Evolutionary conservation across 352 stramenopile genomes (phyloP), one percentile per base, ranked within the genome.

Genomic region (Phytopythium cucurbitacearum): DNA sequence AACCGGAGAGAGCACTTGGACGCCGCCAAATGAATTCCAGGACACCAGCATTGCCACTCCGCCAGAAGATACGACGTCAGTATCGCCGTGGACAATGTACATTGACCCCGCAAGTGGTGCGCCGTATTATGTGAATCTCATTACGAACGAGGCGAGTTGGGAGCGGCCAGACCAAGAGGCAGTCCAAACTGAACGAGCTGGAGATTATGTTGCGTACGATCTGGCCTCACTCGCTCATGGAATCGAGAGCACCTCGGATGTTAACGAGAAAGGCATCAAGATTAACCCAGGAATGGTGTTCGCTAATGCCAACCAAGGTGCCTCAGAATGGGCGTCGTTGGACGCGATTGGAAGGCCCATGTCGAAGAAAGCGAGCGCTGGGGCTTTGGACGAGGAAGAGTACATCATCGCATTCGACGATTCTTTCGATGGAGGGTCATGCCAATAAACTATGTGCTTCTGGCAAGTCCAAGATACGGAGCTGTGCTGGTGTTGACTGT

Each of bases 1-100:
- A 42, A 89, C 80, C 0, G 66, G 73, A 10, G 78, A 85, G 57
- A 80, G 74, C 47, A 71, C 74, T 36, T 93, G 83, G 83, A 68
- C 71, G 16, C 41, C 48, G 21, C 81, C 78, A 1, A 1, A 32
- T 1, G 58, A 45, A 21, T 58, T 56, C 11, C 15, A 51, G 50
- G 38, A 16, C 32, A 3, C 45, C 33, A 8, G 5, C 7, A 32
- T 48, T 39, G 56, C 16, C 40, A 15, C 36, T 46, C 57, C 56
- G 64, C 32, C 47, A 51, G 40, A 59, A 50, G 48, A 44, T 3
- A 3, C 35, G 3, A 16, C 42, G 32, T 32, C 32, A 2, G 33
- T 43, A 3, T 65, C 47, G 39, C 28, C 59, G 33, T 85, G 73
- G 75, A 50, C 69, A 49, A 64, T 64, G 59, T 84, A 70, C 63